phyloP scores from a whole-genome alignment of 306 rosid genomes.

The apple (Malus domestica) region DNA sequence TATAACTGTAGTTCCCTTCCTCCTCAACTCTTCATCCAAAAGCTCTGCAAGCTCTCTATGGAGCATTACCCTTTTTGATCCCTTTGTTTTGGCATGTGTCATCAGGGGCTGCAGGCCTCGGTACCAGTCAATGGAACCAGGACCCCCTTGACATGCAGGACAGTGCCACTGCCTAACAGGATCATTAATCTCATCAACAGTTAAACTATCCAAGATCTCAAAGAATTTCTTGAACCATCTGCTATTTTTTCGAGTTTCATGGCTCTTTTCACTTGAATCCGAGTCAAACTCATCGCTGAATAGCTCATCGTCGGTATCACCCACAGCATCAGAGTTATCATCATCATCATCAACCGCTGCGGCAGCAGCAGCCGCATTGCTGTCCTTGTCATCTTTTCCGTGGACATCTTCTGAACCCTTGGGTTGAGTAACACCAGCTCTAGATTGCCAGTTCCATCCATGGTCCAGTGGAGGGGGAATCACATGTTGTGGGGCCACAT shows the following conservation, averaged over 20 bases:
- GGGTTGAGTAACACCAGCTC: constrained; percentile 30
- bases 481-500: constrained; percentile 23
- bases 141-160: constrained; percentile 81
- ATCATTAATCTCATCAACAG: constrained; percentile 42
- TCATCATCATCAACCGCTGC: constrained; percentile 7
- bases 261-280: constrained; percentile 51
- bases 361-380: constrained; percentile 11
- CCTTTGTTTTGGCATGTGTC: constrained; percentile 85
- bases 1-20: constrained; percentile 57
- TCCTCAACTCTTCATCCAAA: constrained; percentile 70
- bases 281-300: constrained; percentile 62
- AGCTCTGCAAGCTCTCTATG: constrained; percentile 66
- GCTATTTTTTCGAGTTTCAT: constrained; percentile 49
- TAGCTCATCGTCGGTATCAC: constrained; percentile 61
- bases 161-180: constrained; percentile 89
- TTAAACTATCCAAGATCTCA: constrained; percentile 43
- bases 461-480: constrained; percentile 56
- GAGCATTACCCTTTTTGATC: constrained; percentile 59
- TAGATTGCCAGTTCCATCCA: constrained; percentile 85
- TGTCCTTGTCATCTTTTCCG: constrained; percentile 21
- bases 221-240: constrained; percentile 58
- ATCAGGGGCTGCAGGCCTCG: constrained; percentile 75
- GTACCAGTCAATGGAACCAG: constrained; percentile 89
- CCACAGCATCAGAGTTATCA: constrained; percentile 29
- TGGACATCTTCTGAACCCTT: constrained; percentile 19